Conservation (phyloP, 257 asterid genomes). For the Nemophila menziesii region DNA sequence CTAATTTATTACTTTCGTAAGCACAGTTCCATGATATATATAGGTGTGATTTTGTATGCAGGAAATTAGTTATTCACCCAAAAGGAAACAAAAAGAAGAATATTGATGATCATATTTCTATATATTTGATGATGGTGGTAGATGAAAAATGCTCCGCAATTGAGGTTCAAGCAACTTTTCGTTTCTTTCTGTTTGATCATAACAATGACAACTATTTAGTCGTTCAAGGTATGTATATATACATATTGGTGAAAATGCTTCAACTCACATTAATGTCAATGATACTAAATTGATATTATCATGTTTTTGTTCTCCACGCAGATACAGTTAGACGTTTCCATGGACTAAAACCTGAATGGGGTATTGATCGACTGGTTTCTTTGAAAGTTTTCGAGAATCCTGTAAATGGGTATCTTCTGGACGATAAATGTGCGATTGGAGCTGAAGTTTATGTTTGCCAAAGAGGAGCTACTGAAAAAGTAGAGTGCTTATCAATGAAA, state of each 20-base stretch:
- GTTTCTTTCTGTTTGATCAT: slow-evolving; percentile 52
- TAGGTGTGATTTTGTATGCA: slow-evolving; percentile 9
- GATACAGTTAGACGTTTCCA: slow-evolving; percentile 43
- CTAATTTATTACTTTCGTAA: too few species aligned
- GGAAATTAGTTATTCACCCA: slow-evolving; percentile 57
- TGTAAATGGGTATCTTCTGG: slow-evolving; percentile 39
- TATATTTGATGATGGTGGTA: slow-evolving; percentile 29
- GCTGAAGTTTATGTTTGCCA: slow-evolving; percentile 44
- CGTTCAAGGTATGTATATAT: slow-evolving; percentile 43
- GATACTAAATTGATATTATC: too few species aligned
- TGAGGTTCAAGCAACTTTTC: slow-evolving; percentile 44
- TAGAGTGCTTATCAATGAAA: slow-evolving; percentile 42
- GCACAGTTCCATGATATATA: neutral
- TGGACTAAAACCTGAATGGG: slow-evolving; percentile 39
- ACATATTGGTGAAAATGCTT: too few species aligned
- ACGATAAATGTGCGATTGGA: slow-evolving; percentile 50
- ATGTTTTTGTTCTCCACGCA: slow-evolving; percentile 13
- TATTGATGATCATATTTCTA: slow-evolving; percentile 37
- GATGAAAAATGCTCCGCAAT: slow-evolving; percentile 20
- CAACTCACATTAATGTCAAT: neutral
- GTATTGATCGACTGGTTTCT: slow-evolving; percentile 46
- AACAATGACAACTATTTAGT: slow-evolving; percentile 39
- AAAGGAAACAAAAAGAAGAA: slow-evolving; percentile 57
- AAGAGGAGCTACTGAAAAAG: slow-evolving; percentile 28
- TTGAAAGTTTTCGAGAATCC: slow-evolving; percentile 32